A percentile compares a stretch with the other conserved stretches of the same genome.
These are phyloP conservation scores for Aethionema arabicum DNA, from an alignment of 345 rosid species.

Conservation along the genomic window DNA sequence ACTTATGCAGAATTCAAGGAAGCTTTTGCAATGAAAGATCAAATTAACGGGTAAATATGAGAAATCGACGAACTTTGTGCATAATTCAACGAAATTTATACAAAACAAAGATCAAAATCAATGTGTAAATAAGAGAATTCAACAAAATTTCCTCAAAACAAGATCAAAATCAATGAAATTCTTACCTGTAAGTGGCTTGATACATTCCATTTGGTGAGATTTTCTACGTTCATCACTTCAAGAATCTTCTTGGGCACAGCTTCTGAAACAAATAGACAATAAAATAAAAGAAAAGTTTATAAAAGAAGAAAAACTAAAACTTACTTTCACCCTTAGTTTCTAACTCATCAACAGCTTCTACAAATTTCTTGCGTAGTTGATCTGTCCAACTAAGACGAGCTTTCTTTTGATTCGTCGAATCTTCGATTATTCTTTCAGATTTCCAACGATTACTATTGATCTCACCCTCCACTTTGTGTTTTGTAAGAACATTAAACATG, in stretches of 20 bases:
- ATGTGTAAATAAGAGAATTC: no score
- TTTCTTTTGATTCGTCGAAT: constrained; percentile 68
- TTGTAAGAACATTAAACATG: no score
- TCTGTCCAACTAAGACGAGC: constrained; percentile 85
- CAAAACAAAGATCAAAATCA: no score
- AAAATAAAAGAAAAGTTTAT: not conserved
- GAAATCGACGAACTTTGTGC: no score
- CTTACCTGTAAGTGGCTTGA: no score
- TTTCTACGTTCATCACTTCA: constrained; percentile 84
- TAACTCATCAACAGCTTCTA: constrained; percentile 69
- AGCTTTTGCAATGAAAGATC: no score
- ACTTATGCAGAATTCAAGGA: no score
- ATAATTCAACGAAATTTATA: no score
- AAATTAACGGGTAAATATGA: no score
- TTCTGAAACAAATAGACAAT: constrained; percentile 48
- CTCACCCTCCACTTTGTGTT: no score
- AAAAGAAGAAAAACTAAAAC: constrained; percentile 28
- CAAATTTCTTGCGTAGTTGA: constrained; percentile 76
- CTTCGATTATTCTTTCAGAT: constrained; percentile 38
- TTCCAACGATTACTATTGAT: no score
- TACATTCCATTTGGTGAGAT: not conserved
- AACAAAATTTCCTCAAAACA: not conserved
- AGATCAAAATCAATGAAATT: constrained; percentile 15
- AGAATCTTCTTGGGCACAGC: constrained; percentile 96
- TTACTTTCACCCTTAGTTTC: constrained; percentile 65